Base-by-base conservation (phyloP, 116 monocot genomes). In the Papilionanthe hybrid region DNA sequence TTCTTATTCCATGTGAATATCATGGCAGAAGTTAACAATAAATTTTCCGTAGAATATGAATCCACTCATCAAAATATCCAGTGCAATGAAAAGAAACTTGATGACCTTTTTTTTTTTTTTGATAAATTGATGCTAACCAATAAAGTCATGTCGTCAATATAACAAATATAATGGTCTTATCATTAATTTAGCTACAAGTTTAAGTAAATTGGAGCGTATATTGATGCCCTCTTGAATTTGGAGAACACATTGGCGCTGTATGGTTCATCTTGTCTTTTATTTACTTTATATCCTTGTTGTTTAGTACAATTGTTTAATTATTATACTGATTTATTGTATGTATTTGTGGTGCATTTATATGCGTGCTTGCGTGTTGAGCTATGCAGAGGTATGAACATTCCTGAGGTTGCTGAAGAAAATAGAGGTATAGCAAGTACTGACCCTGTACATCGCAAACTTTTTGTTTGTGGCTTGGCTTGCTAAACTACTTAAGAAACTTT, bases 381-480 rank as follows among this genome's bases (percentile, higher is more conserved):
- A 45, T 82, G 79, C 82, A 89, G 89, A 86, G 86, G 89, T 89
- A 68, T 73, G 55, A 80, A 84, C 79, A 77, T 81, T 78, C 77
- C 84, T 84, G 63, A 77, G 45, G 82, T 86, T 86, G 89, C 89
- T 9, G 86, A 86, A 78, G 82, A 89, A 89, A 89, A 86, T 89
- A 84, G 49, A 84, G 82, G 86, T 86, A 74, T 85, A 74, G 89
- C 89, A 57, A 80, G 86, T 78, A 77, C 84, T 67, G 89, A 89
- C 82, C 84, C 89, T 80, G 89, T 86, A 53, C 86, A 89, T 77
- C 82, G 89, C 81, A 89, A 89, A 78, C 89, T 89, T 84, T 89
- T 89, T 79, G 84, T 89, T 72, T 84, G 89, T 82, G 89, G 89
- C 29, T 78, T 89, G 80, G 81, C 89, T 22, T 89, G 86, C 86